A percentile compares a stretch with the other conserved stretches of the same genome.
Evolutionary conservation across 2,329 filamentous ascomycete genomes (phyloP).

Genomic region (Fusarium xyrophilum): DNA sequence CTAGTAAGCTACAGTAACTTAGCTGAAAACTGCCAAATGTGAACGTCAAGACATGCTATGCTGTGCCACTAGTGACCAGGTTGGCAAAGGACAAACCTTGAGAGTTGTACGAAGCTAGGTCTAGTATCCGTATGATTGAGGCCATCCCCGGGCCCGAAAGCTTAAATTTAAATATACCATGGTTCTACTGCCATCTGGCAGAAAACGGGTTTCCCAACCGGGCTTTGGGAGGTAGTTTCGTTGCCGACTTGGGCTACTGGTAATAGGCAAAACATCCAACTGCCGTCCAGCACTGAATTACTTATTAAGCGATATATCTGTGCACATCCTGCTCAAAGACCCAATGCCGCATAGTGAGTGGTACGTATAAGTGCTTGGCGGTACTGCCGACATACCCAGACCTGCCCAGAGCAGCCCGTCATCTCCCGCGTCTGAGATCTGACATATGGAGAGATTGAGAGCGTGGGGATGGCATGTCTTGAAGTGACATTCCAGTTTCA

Average conservation of each 20-base stretch:
- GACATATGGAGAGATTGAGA: conserved; percentile 2
- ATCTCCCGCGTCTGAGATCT: conserved; percentile 12
- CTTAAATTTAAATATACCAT: conserved; percentile 13
- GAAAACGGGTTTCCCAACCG: background rate
- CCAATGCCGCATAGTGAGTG: background rate
- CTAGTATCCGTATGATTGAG: conserved; percentile 4
- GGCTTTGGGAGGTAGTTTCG: background rate
- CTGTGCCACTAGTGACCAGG: background rate
- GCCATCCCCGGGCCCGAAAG: conserved; percentile 16
- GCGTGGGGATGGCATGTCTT: conserved; percentile 24
- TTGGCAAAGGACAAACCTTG: background rate
- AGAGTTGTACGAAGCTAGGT: background rate
- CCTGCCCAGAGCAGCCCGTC: background rate
- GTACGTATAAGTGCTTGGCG: background rate
- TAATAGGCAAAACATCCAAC: background rate
- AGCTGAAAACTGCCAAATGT: background rate
- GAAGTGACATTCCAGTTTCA: conserved; percentile 10
- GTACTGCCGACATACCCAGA: conserved; percentile 6
- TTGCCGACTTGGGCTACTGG: background rate
- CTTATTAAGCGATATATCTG: background rate
- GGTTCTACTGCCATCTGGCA: background rate
- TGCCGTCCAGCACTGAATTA: background rate
- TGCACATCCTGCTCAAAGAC: background rate
- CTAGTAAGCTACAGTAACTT: background rate
- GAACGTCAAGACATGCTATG: background rate